Base-by-base conservation (phyloP, 2,329 filamentous ascomycete species). In the Mollisiaceae sp. region DNA sequence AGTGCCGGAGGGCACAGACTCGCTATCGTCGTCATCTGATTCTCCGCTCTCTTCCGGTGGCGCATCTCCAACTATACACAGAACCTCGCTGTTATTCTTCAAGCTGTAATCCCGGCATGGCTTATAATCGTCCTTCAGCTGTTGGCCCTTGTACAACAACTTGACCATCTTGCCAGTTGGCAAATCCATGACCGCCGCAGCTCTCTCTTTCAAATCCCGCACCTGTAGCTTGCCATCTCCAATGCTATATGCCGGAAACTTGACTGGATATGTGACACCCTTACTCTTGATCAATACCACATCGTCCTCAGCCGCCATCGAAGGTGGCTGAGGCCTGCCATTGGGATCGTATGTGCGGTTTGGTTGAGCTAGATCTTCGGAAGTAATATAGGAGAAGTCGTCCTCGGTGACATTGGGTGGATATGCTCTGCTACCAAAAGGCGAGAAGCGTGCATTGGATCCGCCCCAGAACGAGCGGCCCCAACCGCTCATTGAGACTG, bases 341-440 rank as follows among this genome's bases (percentile, higher is more conserved):
- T 77, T 77, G 35, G 80, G 77, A 64, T 82, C 79, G 67, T 83
- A 82, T n/a, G 78, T 73, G 76, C 73, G 75, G 66, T 75, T 77
- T 32, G 77, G 77, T 41, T 80, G 78, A 66, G 86, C 82, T 45
- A 93, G 77, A 73, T 94, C 91, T 73, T 91, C 87, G 35, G 89
- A 88, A n/a, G 91, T 93, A 75, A 94, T 93, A 80, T 94, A 94
- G 75, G 87, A 90, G 77, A 89, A 94, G 79, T 94, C 91, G 39
- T 89, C 86, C 71, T 93, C 90, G 72, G 87, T 91, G 66, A 94
- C 88, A 69, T 88, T 83, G 38, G 88, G 85, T 11, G 83, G 78
- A 50, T 82, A 80, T 55, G 67, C 62, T 65, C 74, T 67, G 45
- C 73, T 73, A 59, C 74, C 72, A 65, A 76, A 77, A 8, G 75